phyloP scores from a whole-genome alignment of 2,329 filamentous ascomycete species.

The Fusarium cicatricum region DNA sequence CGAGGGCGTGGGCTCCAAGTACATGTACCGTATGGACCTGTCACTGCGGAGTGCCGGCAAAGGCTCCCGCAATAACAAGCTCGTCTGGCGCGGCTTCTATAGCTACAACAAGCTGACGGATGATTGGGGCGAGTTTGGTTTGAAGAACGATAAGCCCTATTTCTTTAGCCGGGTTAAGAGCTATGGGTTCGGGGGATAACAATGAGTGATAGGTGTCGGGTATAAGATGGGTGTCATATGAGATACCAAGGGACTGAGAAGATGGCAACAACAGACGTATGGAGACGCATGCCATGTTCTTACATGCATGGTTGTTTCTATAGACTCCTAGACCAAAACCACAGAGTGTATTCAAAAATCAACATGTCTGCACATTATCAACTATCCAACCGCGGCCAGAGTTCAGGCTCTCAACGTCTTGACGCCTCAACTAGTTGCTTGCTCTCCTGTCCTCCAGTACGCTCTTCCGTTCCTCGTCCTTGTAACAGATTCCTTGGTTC shows the following conservation, averaged over 20 bases:
- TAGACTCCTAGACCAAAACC: too few relatives aligned
- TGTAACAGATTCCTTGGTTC: background rate
- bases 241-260: too few relatives aligned
- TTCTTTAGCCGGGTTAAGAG: constrained; percentile 73
- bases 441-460: background rate
- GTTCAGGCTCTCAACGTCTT: background rate
- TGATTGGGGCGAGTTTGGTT: constrained; percentile 84
- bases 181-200: constrained; percentile 59
- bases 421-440: background rate
- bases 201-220: background rate
- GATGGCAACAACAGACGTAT: too few relatives aligned
- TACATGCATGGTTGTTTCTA: too few relatives aligned
- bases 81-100: constrained; percentile 90
- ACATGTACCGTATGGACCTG: constrained; percentile 85
- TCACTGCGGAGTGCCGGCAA: constrained; percentile 70
- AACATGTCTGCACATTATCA: too few relatives aligned
- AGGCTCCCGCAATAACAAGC: constrained; percentile 80
- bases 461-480: constrained; percentile 2
- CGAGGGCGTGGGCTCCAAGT: constrained; percentile 79
- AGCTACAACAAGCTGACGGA: constrained; percentile 90
- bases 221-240: background rate
- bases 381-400: background rate
- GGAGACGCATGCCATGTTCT: too few relatives aligned
- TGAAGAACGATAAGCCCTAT: constrained; percentile 71
- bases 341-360: too few relatives aligned